Base-by-base conservation (phyloP, 371 early-diverging fungal genomes). In the Mucor sp. region DNA sequence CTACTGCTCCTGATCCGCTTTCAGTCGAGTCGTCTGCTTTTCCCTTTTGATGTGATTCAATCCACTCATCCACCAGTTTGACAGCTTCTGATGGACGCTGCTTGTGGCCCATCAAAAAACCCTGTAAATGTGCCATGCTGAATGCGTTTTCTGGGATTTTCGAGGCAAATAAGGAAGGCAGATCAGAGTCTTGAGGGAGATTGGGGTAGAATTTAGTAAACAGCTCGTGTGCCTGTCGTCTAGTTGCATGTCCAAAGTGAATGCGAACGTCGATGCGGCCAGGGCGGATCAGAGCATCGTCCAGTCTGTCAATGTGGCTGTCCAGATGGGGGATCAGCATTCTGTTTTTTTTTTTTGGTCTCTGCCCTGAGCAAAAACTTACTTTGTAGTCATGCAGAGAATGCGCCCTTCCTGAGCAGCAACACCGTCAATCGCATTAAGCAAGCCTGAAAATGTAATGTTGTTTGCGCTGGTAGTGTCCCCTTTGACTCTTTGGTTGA, bases 231-330 rank as follows among this genome's bases (percentile, higher is more conserved):
- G 93, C 90, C 80, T 97, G 95, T 39, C 75, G 67, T 23, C 73
- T 75, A 0, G 91, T 89, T 0, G 93, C 95, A 65, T 93, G 86
- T 62, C 93, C 98, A 70, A 99, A 87, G 53, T 88, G 86, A 17
- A 91, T 87, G 65, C 94, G 88, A 27, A 95, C 82, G 70, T 99
- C 99, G 28, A 99, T 95, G 39, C 99, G 91, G 0, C 99, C 99
- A 7, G 99, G 99, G 28, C 99, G 88, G 60, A 98, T 93, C 61
- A 99, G 80, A 6, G 99, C 99, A 15, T 94, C 90, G 71, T 99
- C 99, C 30, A 99, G 85, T 15, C 89, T 88, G 37, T 96, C 96
- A 30, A 97, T 80, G 72, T 97, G 97, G 74, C 98, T 99, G 28
- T 35, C 9, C 7, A 33, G 3, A 33, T 47, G 68, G 39, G 39